Base-by-base conservation (phyloP, 306 rosid genomes). In the Amphicarpaea edgeworthii region DNA sequence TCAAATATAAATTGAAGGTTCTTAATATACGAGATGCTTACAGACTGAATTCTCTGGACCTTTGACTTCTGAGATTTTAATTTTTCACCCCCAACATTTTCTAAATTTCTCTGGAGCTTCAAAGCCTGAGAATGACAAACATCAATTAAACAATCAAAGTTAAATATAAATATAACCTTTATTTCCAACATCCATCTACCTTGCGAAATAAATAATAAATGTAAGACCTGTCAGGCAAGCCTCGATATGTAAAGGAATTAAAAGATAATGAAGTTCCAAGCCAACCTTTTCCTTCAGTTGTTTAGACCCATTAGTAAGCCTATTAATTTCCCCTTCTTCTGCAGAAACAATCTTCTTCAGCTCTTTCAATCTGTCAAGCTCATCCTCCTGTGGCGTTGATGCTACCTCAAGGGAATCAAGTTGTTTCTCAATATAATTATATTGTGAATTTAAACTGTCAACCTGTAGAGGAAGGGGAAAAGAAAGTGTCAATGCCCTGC, bases 11-110 rank as follows among this genome's bases (percentile, higher is more conserved):
- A 73, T 50, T 32, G 47, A 76, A 76, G 70, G 78, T 69, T 78
- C 67, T 63, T 73, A 46, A 40, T 42, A 66, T 46, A 20, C 61
- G 5, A 55, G 59, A 40, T 84, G 83, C 98, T 87, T 86, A 95
- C 98, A 81, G 97, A 84, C 80, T 95, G 98, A 71, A 95, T 92
- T 69, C 78, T 85, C 78, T 86, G 83, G 85, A 92, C 98, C 83
- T 89, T 92, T 51, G 84, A 80, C 89, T 89, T 92, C 77, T 92
- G 98, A 38, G 86, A 49, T 85, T 90, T 92, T 79, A 95, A 75
- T 59, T 85, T 92, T 80, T 90, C 93, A 24, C 97, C 98, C 19
- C 97, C 98, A 67, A 96, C 92, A 83, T 92, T 92, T 87, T 95
- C 98, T 70, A 92, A 89, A 70, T 80, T 85, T 70, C 72, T 87